Base-by-base conservation (phyloP, 2,329 filamentous ascomycete genomes). In the Hortaea sp. region DNA sequence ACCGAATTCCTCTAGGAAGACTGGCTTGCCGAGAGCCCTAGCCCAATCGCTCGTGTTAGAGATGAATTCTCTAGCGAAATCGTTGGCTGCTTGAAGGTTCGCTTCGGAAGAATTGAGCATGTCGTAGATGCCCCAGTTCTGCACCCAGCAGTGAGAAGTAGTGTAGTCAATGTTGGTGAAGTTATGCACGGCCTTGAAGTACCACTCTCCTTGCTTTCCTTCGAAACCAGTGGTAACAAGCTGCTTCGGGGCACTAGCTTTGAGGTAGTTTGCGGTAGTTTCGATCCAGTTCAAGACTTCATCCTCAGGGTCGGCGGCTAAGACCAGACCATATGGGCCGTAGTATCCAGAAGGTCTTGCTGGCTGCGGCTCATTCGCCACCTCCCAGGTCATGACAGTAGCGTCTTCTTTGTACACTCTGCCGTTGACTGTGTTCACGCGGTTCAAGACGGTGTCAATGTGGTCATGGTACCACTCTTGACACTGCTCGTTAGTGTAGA, bases 351-450 rank as follows among this genome's bases (percentile, higher is more conserved):
- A 47, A 1, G 53, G 52, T 6, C 58, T 53, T 5, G 57, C 54
- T 35, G 32, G 32, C 41, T 68, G 65, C 3, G 65, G 65, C 46
- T 68, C 65, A 42, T 68, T 68, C 29, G 65, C 65, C 6, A 67
- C 53, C 47, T 68, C 63, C 65, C 65, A 68, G 11, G 65, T 66
- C 65, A 67, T 68, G 43, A 67, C 61, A 1, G 65, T 65, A 0
- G 65, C 57, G 47, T 66, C 64, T 30, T 66, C 59, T 5, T 49
- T 62, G 50, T 68, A 68, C 1, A 58, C 29, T 1, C 62, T 57
- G 1, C 64, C 63, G 29, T 62, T 67, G 6, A 66, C 53, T 1
- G 61, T 64, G 48, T 68, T 68, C n/a, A 52, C 54, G 1, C 65
- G 55, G n/a, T 43, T 56, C 41, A 65, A 58, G 6, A 68, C 62